These are phyloP conservation scores for Sporisorium sorghi DNA, from an alignment of 1,284 basidiomycete genomes.

Conservation along the genomic window DNA sequence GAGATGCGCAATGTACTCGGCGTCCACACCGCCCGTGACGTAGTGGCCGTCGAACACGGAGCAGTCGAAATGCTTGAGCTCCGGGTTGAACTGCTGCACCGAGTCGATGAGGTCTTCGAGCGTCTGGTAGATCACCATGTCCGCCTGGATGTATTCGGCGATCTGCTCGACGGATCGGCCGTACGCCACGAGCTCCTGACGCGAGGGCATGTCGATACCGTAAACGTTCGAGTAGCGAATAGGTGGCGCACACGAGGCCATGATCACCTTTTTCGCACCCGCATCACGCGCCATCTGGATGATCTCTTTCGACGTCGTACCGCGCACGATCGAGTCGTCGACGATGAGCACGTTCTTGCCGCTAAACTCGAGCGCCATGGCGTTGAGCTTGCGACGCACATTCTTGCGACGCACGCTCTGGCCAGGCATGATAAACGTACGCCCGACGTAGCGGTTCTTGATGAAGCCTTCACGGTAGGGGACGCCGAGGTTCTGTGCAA, in stretches of 20 bases:
- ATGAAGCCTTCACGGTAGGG: constrained; percentile 99
- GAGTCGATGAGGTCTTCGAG: constrained; percentile 87
- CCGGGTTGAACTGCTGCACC: constrained; percentile 87
- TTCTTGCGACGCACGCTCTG: constrained; percentile 87
- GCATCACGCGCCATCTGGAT: constrained; percentile 99
- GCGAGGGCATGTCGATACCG: constrained; percentile 99
- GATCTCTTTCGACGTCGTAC: constrained; percentile 98
- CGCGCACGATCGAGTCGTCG: constrained; percentile 98
- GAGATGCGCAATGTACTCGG: constrained; percentile 81
- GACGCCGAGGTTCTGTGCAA: constrained; percentile 88
- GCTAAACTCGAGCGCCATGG: constrained; percentile 98
- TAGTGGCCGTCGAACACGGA: constrained; percentile 98
- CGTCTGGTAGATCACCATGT: constrained; percentile 97
- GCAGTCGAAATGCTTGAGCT: constrained; percentile 87
- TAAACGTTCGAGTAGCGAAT: constrained; percentile 97
- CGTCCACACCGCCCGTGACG: constrained; percentile 93
- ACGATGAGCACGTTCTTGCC: constrained; percentile 94
- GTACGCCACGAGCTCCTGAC: constrained; percentile 91
- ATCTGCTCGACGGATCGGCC: constrained; percentile 81
- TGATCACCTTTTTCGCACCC: constrained; percentile 95
- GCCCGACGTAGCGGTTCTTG: constrained; percentile 97
- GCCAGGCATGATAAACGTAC: constrained; percentile 99
- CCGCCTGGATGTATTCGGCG: constrained; percentile 88
- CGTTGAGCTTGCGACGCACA: constrained; percentile 94
- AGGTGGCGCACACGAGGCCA: constrained; percentile 96